Base-by-base conservation (phyloP, 225 moss, liverwort and hornwort species). In the Sphagnum contortum region DNA sequence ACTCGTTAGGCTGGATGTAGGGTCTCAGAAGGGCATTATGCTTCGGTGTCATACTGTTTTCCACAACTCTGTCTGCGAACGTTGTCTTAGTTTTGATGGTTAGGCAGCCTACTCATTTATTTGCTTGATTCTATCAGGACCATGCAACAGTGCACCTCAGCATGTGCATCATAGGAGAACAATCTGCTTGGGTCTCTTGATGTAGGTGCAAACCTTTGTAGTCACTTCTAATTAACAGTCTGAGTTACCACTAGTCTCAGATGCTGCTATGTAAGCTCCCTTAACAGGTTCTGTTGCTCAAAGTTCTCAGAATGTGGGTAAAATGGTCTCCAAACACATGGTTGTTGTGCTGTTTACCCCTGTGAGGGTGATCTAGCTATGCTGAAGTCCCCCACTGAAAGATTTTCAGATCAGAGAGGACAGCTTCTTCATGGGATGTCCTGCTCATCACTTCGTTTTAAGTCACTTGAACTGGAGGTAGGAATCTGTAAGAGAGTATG, bases 231-330 rank as follows among this genome's bases (percentile, higher is more conserved):
- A 72, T 65, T 58, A 69, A 9, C 66, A 75, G 84, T 80, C 68
- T 78, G 45, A 66, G 64, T 57, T 70, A 57, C 81, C 73, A 67
- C 73, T 77, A 77, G 70, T 77, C 73, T 56, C 66, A 52, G 52
- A 62, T 68, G 70, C 49, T 77, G 77, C 64, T 60, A 65, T 81
- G 81, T 84, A 77, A 73, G 74, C 75, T 75, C 80, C 72, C 71
- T 71, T 5, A 76, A 81, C 73, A 81, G 81, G 61, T 64, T 71
- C 73, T 84, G 73, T 78, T 84, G 56, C 77, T 80, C 65, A 77
- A 80, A 62, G 73, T 61, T 75, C 79, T 1, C 73, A 69, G 56
- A 29, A 77, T 57, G 64, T 71, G 68, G 75, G 66, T 68, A 29
- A 29, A 29, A 61, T 60, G 68, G 71, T 72, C 61, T 71, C 66